Evolutionary conservation across 768 basidiomycete species (phyloP).

Genomic region (Chalciporus piperatus): DNA sequence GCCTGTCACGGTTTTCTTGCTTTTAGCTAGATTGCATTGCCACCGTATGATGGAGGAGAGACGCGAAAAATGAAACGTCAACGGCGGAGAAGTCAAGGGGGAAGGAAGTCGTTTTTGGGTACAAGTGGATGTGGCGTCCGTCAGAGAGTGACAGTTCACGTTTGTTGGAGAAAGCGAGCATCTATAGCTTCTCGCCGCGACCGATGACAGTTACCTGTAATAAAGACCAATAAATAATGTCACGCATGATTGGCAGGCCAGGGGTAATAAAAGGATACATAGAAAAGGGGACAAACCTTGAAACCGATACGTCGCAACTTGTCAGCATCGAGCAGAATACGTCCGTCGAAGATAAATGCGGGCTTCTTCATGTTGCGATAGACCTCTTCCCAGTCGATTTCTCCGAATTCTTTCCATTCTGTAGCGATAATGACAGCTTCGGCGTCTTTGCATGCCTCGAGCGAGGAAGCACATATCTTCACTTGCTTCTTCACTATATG

Average conservation of each 20-base stretch:
- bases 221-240: slow-evolving; percentile 3
- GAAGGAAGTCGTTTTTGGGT: not conserved
- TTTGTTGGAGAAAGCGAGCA: not conserved
- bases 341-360: slow-evolving; percentile 96
- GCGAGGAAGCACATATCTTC: slow-evolving; percentile 68
- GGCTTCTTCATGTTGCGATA: slow-evolving; percentile 94
- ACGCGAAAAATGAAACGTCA: not conserved
- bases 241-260: not conserved
- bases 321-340: slow-evolving; percentile 80
- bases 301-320: slow-evolving; percentile 86
- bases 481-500: slow-evolving; percentile 82
- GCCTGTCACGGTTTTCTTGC: not conserved
- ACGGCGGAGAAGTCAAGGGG: not conserved
- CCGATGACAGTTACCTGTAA: slow-evolving; percentile 58
- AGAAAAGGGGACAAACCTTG: slow-evolving; percentile 45
- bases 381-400: slow-evolving; percentile 86
- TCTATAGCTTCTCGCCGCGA: slow-evolving; percentile 45
- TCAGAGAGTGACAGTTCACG: not conserved
- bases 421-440: slow-evolving; percentile 97
- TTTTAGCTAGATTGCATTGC: slow-evolving; percentile 14
- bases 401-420: slow-evolving; percentile 96
- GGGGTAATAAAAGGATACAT: not conserved
- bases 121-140: slow-evolving; percentile 10
- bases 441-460: slow-evolving; percentile 84
- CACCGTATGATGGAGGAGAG: not conserved